Evolutionary conservation across 1,284 basidiomycete species (phyloP), one percentile per base, ranked within the genome.

Genomic region (Fomitopsis palustris): DNA sequence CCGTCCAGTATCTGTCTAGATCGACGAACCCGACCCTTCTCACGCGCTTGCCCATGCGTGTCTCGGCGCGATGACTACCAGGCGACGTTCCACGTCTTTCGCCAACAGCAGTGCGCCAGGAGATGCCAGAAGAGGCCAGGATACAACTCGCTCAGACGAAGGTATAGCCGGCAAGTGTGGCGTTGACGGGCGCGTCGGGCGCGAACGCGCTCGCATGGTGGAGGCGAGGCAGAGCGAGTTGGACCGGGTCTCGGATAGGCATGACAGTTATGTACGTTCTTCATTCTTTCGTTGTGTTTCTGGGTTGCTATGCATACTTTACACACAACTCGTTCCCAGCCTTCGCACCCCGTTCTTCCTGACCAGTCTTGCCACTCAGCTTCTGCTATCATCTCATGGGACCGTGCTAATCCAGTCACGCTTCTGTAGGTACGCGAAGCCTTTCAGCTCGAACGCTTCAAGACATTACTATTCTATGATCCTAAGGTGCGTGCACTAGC

Each of bases 391-490:
- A 10, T 4, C 19, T 23, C 19, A 14, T 2, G 17, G 7, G 10
- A 12, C 42, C 10, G 42, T 23, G 2, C 42, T 19, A 43, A 17
- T 35, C 14, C 31, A 21, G n/a, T 21, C 31, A 12, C 14, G 2
- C 3, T 43, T 49, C 62, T 19, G 55, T 61, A 92, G 88, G 78
- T 95, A 55, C 83, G 93, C 61, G 92, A 96, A 72, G 79, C 85
- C 58, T 96, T 95, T 72, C 93, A 96, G 67, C 78, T 95, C 73
- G 88, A 95, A 64, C 79, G 87, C 59, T 95, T 90, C 68, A 81
- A 85, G 3, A 86, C 82, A 25, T 79, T 95, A 74, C 74, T 93
- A 42, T 79, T 79, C 5, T 96, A 86, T 72, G 82, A 95, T 71
- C 93, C 92, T 2, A 74, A 79, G 70, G 91, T 91, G 64, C 4